Evolutionary conservation across 208 protist species (phyloP).

Genomic region (Endotrypanum monterogeii): DNA sequence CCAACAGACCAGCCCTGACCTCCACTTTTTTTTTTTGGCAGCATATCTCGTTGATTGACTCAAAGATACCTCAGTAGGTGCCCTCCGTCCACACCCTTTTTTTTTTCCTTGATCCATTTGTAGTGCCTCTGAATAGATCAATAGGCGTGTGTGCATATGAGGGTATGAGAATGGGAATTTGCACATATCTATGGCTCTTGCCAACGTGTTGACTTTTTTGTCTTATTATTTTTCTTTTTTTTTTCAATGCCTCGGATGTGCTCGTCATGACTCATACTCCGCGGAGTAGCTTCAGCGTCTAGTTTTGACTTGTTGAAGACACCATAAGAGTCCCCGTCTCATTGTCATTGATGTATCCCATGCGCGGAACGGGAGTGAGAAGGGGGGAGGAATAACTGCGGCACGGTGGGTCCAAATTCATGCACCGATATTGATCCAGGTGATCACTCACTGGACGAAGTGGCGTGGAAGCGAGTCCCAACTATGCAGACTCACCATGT

Average conservation of each 20-base stretch:
- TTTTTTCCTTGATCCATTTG: neutral
- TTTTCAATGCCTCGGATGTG: constrained; percentile 7
- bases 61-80: no score
- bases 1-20: neutral
- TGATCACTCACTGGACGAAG: neutral
- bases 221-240: neutral
- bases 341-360: no score
- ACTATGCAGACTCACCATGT: no score
- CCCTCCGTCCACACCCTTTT: neutral
- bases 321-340: neutral
- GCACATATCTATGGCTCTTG: neutral
- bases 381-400: no score
- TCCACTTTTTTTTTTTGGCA: neutral
- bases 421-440: neutral
- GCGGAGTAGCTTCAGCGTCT: neutral
- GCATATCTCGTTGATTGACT: neutral
- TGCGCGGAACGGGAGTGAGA: no score
- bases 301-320: neutral
- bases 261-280: neutral
- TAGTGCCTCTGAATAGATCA: neutral
- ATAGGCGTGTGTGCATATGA: neutral
- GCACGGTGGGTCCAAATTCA: no score
- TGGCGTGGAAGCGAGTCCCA: neutral
- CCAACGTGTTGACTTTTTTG: neutral
- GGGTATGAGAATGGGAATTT: no score